These are phyloP conservation scores for Achaetomium macrosporum DNA, from an alignment of 2,329 filamentous ascomycete species.

Conservation along the genomic window DNA sequence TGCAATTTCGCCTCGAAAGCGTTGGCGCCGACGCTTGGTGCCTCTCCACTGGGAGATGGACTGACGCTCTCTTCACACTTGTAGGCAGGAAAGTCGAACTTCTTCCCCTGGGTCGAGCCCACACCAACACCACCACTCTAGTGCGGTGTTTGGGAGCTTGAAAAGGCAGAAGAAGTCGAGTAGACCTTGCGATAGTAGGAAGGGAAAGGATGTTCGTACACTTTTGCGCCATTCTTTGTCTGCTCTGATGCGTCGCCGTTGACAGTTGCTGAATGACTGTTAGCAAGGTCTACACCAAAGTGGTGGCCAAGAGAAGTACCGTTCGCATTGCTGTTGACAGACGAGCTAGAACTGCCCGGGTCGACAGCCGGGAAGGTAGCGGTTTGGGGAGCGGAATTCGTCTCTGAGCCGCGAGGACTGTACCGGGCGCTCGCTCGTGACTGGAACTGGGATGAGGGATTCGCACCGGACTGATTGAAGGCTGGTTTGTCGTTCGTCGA, in stretches of 20 bases:
- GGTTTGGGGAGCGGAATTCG: slow-evolving; percentile 19
- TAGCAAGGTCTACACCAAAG: neutral
- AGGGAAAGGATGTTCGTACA: slow-evolving; percentile 38
- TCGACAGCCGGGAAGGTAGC: slow-evolving; percentile 12
- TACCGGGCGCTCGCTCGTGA: slow-evolving; percentile 21
- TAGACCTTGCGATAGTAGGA: slow-evolving; percentile 4
- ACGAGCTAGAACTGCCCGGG: slow-evolving; percentile 9
- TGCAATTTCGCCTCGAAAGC: slow-evolving; percentile 9
- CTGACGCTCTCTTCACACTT: slow-evolving; percentile 2
- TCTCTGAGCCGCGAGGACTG: slow-evolving; percentile 15
- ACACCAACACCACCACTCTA: slow-evolving; percentile 11
- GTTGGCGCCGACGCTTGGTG: slow-evolving; percentile 1
- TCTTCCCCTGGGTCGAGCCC: neutral
- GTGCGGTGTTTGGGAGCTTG: slow-evolving; percentile 8
- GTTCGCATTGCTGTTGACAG: slow-evolving; percentile 17
- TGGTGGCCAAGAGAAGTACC: slow-evolving; percentile 7
- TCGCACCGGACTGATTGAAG: neutral
- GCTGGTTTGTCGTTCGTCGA: slow-evolving; percentile 12
- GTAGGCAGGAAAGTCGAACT: slow-evolving; percentile 8
- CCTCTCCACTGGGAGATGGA: slow-evolving; percentile 27
- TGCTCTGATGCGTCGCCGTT: slow-evolving; percentile 22
- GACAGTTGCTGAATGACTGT: slow-evolving; percentile 16
- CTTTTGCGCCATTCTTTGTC: slow-evolving; percentile 35
- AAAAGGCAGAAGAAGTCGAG: slow-evolving; percentile 6
- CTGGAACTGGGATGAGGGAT: slow-evolving; percentile 8